phyloP scores from a whole-genome alignment of 2,329 filamentous ascomycete species.

The Aspergillus piperis region DNA sequence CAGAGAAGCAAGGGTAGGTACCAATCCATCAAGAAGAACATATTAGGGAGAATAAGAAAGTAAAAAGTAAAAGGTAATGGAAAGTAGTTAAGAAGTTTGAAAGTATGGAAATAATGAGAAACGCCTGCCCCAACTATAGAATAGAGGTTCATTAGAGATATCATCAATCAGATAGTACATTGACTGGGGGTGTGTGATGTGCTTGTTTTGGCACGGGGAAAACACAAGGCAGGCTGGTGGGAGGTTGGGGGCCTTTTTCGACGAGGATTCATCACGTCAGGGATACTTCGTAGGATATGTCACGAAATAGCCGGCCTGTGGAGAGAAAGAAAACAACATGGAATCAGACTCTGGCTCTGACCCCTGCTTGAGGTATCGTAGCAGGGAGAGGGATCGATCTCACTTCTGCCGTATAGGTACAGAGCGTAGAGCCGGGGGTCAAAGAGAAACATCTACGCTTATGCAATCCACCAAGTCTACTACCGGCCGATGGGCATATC shows the following conservation, averaged over 20 bases:
- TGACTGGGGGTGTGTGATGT: constrained; percentile 6
- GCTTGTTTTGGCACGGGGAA: constrained; percentile 10
- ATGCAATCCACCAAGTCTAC: background rate
- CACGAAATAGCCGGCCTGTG: background rate
- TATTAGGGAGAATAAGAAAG: background rate
- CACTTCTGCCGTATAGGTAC: background rate
- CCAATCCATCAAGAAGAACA: background rate
- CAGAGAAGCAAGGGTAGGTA: too few species aligned
- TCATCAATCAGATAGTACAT: constrained; percentile 27
- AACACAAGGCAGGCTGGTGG: constrained; percentile 3
- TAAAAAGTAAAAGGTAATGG: background rate
- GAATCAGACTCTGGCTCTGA: background rate
- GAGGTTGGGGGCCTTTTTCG: background rate
- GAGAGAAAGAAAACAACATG: background rate
- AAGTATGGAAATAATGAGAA: background rate
- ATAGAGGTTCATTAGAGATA: constrained; percentile 28
- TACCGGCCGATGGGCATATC: constrained; percentile 42
- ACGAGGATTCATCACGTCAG: constrained; percentile 1
- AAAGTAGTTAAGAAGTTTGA: constrained; percentile 5
- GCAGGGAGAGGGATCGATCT: background rate
- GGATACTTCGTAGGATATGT: background rate
- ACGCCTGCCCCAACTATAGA: constrained; percentile 23
- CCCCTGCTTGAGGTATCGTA: background rate
- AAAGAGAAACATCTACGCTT: background rate
- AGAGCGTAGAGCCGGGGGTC: background rate